These are phyloP conservation scores for Lepidium sativum DNA, from an alignment of 345 rosid species.

Conservation along the genomic window DNA sequence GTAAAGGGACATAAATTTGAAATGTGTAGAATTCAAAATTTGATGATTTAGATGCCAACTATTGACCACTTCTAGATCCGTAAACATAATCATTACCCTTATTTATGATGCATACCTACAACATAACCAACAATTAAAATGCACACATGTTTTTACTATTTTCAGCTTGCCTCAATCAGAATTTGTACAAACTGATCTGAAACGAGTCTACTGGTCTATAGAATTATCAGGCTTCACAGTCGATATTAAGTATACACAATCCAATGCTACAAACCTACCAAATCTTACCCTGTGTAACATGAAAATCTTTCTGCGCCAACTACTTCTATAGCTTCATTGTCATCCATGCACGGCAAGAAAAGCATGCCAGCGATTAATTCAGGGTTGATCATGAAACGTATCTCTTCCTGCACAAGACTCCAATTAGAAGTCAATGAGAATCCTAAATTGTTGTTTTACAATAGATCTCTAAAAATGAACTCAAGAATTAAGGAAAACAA, in stretches of 20 bases:
- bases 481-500: neutral
- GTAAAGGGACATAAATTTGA: conserved; percentile 11
- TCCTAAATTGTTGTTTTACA: neutral
- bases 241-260: neutral
- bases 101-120: neutral
- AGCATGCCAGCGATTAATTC: conserved; percentile 90
- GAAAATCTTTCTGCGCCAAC: conserved; percentile 87
- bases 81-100: neutral
- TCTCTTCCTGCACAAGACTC: conserved; percentile 65
- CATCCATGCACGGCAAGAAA: conserved; percentile 83
- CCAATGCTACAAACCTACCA: conserved; percentile 1
- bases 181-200: neutral
- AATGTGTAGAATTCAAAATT: neutral
- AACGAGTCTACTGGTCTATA: conserved; percentile 1
- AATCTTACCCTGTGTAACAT: conserved; percentile 71
- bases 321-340: conserved; percentile 83
- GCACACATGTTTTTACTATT: neutral
- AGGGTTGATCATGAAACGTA: conserved; percentile 93
- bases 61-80: neutral
- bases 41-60: neutral
- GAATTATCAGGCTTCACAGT: neutral
- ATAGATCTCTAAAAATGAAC: neutral
- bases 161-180: neutral
- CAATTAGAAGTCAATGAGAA: neutral
- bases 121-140: neutral